Conservation (phyloP, 2,329 filamentous ascomycete species). For the Beauveria pseudobassiana region DNA sequence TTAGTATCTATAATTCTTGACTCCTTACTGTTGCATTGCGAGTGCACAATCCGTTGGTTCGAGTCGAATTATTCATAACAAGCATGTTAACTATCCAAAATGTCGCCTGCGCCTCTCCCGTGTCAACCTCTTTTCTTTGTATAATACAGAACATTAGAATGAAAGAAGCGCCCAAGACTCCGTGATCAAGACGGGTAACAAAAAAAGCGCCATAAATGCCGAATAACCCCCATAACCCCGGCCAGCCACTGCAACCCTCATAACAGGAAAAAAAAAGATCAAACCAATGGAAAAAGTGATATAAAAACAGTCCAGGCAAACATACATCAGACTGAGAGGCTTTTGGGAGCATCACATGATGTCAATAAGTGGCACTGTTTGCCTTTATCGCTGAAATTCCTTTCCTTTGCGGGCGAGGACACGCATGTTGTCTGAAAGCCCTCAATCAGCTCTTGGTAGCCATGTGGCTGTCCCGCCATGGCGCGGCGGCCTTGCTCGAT, state of each 20-base stretch:
- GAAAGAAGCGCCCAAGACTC: neutral
- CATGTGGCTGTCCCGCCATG: slow-evolving; percentile 43
- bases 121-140: neutral
- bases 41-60: too few relatives aligned
- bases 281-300: neutral
- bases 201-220: slow-evolving; percentile 7
- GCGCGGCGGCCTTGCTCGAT: slow-evolving; percentile 57
- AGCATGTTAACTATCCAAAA: neutral
- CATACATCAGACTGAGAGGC: neutral
- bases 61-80: neutral
- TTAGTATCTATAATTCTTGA: too few relatives aligned
- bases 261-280: neutral
- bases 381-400: slow-evolving; percentile 20
- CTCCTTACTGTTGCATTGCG: too few relatives aligned
- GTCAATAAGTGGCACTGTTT: neutral
- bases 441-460: slow-evolving; percentile 61
- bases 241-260: neutral
- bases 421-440: slow-evolving; percentile 65
- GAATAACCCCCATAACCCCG: neutral
- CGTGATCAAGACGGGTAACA: neutral
- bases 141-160: slow-evolving; percentile 2
- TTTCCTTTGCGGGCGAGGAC: slow-evolving; percentile 43
- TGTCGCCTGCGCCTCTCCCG: neutral
- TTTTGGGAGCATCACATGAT: neutral
- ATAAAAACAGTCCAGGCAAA: neutral